Conservation (phyloP, 805 yeast genomes). For the Schwanniomyces pseudopolymorphus region DNA sequence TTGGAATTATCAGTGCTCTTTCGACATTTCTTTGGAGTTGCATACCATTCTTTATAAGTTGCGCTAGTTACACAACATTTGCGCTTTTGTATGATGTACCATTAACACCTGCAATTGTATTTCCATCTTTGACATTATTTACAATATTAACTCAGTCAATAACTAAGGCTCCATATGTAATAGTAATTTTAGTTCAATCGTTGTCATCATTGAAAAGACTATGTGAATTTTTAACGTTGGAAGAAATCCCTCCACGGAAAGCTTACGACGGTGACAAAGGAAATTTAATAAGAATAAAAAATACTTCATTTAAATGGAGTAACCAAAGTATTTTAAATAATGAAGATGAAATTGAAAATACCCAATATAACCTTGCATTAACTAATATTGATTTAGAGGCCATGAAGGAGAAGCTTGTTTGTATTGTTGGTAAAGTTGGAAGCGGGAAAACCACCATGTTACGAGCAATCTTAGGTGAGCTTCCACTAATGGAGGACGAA, state of each 20-base stretch:
- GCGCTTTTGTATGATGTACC: conserved; percentile 21
- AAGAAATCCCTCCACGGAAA: conserved; percentile 22
- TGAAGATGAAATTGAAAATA: conserved; percentile 8
- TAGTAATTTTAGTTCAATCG: conserved; percentile 27
- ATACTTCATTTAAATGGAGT: conserved; percentile 54
- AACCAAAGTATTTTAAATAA: conserved; percentile 19
- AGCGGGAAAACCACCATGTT: conserved; percentile 41
- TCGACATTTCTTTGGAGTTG: conserved; percentile 35
- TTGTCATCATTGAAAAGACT: conserved; percentile 34
- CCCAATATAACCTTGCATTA: conserved; percentile 26
- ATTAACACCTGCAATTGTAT: conserved; percentile 35
- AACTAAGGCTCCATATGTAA: conserved; percentile 28
- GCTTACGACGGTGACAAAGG: conserved; percentile 11
- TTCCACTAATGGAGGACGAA: not conserved
- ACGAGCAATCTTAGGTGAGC: conserved; percentile 30
- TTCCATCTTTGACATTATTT: conserved; percentile 42
- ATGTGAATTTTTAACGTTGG: conserved; percentile 28
- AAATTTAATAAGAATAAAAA: not conserved
- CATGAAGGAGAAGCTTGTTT: conserved; percentile 34
- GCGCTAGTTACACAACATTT: conserved; percentile 31
- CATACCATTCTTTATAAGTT: conserved; percentile 36
- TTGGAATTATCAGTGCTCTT: conserved; percentile 34
- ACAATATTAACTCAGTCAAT: conserved; percentile 36
- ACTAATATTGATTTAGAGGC: conserved; percentile 31
- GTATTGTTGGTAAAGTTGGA: conserved; percentile 44